Evolutionary conservation across 2,329 filamentous ascomycete genomes (phyloP), one percentile per base, ranked within the genome.

Genomic region (Fusarium goolgardi): DNA sequence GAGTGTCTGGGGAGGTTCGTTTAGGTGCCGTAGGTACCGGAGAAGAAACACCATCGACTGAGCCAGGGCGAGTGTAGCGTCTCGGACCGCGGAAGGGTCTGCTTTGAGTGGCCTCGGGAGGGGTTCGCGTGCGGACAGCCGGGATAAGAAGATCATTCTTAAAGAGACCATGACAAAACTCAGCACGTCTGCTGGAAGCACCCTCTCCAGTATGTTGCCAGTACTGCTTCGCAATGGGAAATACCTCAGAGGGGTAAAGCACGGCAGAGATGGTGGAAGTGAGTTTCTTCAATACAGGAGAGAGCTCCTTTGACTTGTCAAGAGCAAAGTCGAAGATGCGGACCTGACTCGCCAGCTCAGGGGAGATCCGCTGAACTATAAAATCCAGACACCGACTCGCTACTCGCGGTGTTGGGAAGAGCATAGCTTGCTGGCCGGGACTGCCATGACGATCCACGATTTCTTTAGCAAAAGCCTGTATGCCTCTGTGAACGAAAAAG

Each of bases 141-240:
- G 75, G 77, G 10, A 80, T 75, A 20, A 88, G 81, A 41, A 91
- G 82, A 0, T 89, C 89, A 65, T 95, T 90, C 37, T 86, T 85
- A 67, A 96, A 87, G 3, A 95, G 85, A 41, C 86, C 83, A 63
- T 94, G 88, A 75, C 92, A 97, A 78, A 97, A 97, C 76, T 97
- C 95, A 34, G 93, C 94, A 40, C 94, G 88, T 50, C 96, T 90
- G 77, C 94, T 97, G 1, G 94, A 97, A 16, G 97, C 85, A 18
- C 96, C 96, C 65, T 97, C 94, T 21, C 96, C 96, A 1, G 92
- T 91, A 78, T 99, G 96, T 78, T 98, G 96, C 96, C 96, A 99
- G 75, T 97, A 97, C 73, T 94, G 88, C 78, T 97, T 98, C n/a
- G 93, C 92, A 61, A 91, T 79, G 6, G 87, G 80, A 72, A 90